A percentile compares a stretch with the other conserved stretches of the same genome.
phyloP scores from a whole-genome alignment of 2,329 filamentous ascomycete genomes.

The Rhinocladiella similis region DNA sequence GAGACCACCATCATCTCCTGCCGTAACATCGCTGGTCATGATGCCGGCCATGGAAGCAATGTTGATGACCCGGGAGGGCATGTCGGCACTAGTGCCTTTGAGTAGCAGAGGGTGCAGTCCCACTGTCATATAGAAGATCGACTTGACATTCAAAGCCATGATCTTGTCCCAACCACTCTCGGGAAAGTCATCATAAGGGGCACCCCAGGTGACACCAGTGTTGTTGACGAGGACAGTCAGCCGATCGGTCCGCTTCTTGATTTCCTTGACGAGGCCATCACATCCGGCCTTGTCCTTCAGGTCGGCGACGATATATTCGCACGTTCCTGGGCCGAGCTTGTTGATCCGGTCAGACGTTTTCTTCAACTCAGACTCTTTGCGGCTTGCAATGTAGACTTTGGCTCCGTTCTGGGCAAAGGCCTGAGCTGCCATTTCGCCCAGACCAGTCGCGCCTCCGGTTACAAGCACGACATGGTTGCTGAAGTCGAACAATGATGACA shows the following conservation, averaged over 20 bases:
- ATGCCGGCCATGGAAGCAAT: constrained; percentile 52
- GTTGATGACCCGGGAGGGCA: constrained; percentile 53
- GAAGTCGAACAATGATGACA: constrained; percentile 33
- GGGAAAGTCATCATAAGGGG: constrained; percentile 58
- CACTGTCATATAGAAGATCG: constrained; percentile 49
- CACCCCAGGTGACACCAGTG: constrained; percentile 56
- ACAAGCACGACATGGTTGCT: constrained; percentile 34
- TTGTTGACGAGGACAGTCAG: constrained; percentile 55
- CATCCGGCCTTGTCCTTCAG: constrained; percentile 55
- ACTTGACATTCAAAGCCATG: constrained; percentile 56
- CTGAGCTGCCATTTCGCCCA: constrained; percentile 55
- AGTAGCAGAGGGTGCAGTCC: constrained; percentile 50
- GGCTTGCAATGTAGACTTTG: constrained; percentile 55
- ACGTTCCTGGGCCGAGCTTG: constrained; percentile 52
- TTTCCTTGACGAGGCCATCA: constrained; percentile 48
- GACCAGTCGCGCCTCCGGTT: constrained; percentile 34
- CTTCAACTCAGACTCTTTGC: constrained; percentile 53
- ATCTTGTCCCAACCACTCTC: constrained; percentile 60
- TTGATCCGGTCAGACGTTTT: constrained; percentile 50
- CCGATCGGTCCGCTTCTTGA: constrained; percentile 44
- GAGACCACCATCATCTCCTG: constrained; percentile 50
- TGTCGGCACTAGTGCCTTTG: constrained; percentile 45
- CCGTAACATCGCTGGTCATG: constrained; percentile 47
- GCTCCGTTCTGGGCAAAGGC: constrained; percentile 55
- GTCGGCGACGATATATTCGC: constrained; percentile 52